Evolutionary conservation across 345 rosid genomes (phyloP).

Genomic region (Clarkia xantiana): DNA sequence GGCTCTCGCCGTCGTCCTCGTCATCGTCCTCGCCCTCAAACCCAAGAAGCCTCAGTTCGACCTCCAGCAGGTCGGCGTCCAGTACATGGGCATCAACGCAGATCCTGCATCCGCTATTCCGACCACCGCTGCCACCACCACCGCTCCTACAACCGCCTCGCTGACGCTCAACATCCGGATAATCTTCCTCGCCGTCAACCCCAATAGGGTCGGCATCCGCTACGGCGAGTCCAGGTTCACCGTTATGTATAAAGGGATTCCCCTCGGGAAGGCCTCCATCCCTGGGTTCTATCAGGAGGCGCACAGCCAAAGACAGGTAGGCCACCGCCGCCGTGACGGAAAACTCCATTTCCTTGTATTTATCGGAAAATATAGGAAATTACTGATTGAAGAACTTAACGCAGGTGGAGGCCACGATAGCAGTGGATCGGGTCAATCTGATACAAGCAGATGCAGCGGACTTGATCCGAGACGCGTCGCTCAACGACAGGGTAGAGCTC

Average conservation of each 20-base stretch:
- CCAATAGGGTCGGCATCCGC: slow-evolving; percentile 93
- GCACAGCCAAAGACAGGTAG: slow-evolving; percentile 59
- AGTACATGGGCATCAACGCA: slow-evolving; percentile 65
- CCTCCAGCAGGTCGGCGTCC: slow-evolving; percentile 90
- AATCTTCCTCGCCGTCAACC: slow-evolving; percentile 84
- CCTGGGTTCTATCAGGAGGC: slow-evolving; percentile 90
- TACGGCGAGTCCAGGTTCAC: slow-evolving; percentile 91
- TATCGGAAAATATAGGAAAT: not conserved
- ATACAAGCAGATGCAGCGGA: slow-evolving; percentile 71
- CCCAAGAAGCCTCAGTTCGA: slow-evolving; percentile 98
- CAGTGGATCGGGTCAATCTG: slow-evolving; percentile 71
- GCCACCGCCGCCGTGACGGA: not conserved
- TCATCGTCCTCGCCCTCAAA: slow-evolving; percentile 76
- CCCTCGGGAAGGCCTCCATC: slow-evolving; percentile 74
- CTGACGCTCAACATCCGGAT: slow-evolving; percentile 57
- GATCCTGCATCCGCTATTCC: slow-evolving; percentile 29
- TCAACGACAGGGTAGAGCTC: slow-evolving; percentile 78
- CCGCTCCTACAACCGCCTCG: slow-evolving; percentile 24
- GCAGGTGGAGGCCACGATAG: slow-evolving; percentile 64
- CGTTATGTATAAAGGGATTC: slow-evolving; percentile 87
- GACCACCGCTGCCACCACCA: slow-evolving; percentile 13
- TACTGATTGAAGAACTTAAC: slow-evolving; percentile 5
- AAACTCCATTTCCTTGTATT: not conserved
- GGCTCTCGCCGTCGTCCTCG: slow-evolving; percentile 50
- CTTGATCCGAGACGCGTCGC: slow-evolving; percentile 66